A percentile compares a stretch with the other conserved stretches of the same genome.
Evolutionary conservation across 208 protist species (phyloP).

Genomic region (Sergeia podlipaevii): DNA sequence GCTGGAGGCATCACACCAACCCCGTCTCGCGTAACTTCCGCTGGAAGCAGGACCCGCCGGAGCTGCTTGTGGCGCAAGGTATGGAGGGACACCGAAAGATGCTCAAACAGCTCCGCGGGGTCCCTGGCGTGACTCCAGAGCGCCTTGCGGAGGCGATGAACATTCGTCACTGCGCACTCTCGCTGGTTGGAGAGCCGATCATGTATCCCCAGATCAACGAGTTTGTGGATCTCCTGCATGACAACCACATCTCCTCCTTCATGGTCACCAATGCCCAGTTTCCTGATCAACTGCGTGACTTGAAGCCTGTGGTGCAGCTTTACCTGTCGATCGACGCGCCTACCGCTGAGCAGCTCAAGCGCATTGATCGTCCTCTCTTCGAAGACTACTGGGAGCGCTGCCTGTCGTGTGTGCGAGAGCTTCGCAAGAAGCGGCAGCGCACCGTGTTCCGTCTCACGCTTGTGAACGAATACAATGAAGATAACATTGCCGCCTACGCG

Average conservation of each 20-base stretch:
- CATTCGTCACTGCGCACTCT: constrained; percentile 93
- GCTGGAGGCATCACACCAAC: constrained; percentile 95
- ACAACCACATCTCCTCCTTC: constrained; percentile 89
- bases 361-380: constrained; percentile 91
- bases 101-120: constrained; percentile 89
- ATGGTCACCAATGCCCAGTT: constrained; percentile 96
- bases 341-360: constrained; percentile 87
- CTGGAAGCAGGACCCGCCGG: constrained; percentile 91
- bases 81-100: constrained; percentile 79
- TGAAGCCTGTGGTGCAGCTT: constrained; percentile 91
- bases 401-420: constrained; percentile 78
- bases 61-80: constrained; percentile 69
- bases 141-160: constrained; percentile 76
- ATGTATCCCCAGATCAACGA: constrained; percentile 96
- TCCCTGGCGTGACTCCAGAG: constrained; percentile 90
- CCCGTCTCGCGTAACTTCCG: constrained; percentile 86
- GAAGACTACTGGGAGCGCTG: constrained; percentile 96
- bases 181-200: constrained; percentile 95
- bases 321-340: constrained; percentile 95
- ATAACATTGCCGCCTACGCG: constrained; percentile 67
- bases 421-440: constrained; percentile 85
- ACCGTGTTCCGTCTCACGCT: constrained; percentile 97
- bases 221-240: constrained; percentile 85
- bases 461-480: constrained; percentile 93
- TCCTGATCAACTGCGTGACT: constrained; percentile 68